Base-by-base conservation (phyloP, 257 asterid genomes). In the Scutellaria barbata region DNA sequence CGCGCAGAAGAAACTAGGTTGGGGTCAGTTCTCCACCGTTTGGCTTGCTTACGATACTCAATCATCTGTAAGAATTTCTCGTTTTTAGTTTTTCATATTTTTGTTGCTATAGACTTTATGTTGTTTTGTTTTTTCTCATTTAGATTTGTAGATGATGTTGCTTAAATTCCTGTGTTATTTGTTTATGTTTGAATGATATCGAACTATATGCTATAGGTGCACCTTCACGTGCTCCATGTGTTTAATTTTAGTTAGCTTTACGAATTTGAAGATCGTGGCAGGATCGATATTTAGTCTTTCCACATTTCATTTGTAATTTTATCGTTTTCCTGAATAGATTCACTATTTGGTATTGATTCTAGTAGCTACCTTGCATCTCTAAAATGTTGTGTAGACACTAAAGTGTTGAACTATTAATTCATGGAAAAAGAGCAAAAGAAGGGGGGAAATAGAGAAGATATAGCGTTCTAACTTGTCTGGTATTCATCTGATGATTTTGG, bases 1-100 rank as follows among this genome's bases (percentile, higher is more conserved):
- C 80, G 98, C 97, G 41, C 98, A 93, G 88, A 87, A 95, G 35
- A 93, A 93, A 66, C 97, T 93, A 50, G 98, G 98, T 0, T 93
- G 97, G 98, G 98, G 98, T 39, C 89, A 93, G 81, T 93, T 93
- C 77, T 93, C 98, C 74, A 90, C 96, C 69, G 98, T 93, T 40
- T 93, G 98, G 98, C 98, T 93, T 47, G 96, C 92, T 55, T 93
- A 86, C 70, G 96, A 93, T 76, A 89, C 90, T 33, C 84, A 75
- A 57, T 77, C 92, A 68, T 89, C 96, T 58, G 98, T 94, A 88
- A 64, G 89, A 17, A 52, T 75, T 46, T 55, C 63, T 18, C 8
- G 16, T 63, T 66, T 16, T 8, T 8, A 12, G 52, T 22, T 56
- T 2, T n/a, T 6, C 5, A 7, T 16, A n/a, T 1, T 46, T 62